Conservation (phyloP, 2,329 filamentous ascomycete species). For the Cercospora citrullina region DNA sequence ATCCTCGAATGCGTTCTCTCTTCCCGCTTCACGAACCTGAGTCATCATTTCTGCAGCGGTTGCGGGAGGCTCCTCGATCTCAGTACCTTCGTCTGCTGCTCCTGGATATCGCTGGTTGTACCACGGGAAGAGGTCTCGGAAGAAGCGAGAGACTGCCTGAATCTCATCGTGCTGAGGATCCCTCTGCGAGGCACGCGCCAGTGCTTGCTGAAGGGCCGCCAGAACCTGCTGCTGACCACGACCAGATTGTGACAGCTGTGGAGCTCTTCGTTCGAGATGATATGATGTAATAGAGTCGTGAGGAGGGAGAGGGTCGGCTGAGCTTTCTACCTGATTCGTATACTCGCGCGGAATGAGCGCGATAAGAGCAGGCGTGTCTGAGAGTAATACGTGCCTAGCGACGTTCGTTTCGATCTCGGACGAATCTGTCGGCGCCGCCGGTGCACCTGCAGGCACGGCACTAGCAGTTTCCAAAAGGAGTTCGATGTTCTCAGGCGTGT, state of each 20-base stretch:
- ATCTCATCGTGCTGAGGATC: slow-evolving; percentile 25
- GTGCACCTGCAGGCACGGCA: slow-evolving; percentile 46
- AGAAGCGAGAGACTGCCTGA: slow-evolving; percentile 33
- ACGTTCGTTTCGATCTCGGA: slow-evolving; percentile 54
- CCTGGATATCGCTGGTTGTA: slow-evolving; percentile 20
- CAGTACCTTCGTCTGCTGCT: not conserved
- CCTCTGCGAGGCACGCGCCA: not conserved
- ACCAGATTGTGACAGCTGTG: not conserved
- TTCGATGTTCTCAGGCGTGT: slow-evolving; percentile 67
- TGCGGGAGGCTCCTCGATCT: slow-evolving; percentile 20
- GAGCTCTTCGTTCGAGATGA: not conserved
- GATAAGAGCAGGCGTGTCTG: slow-evolving; percentile 71
- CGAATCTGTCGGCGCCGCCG: slow-evolving; percentile 44
- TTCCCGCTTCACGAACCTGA: slow-evolving; percentile 32
- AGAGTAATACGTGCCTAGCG: slow-evolving; percentile 75
- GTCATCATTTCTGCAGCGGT: slow-evolving; percentile 34
- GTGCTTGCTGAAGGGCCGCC: not conserved
- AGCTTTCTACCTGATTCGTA: slow-evolving; percentile 65
- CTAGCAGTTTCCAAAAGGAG: slow-evolving; percentile 70
- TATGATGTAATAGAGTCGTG: slow-evolving; percentile 40
- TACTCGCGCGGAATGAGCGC: slow-evolving; percentile 66
- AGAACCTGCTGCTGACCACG: not conserved
- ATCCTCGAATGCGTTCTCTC: slow-evolving; percentile 13
- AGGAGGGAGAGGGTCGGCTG: slow-evolving; percentile 82
- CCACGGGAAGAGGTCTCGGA: slow-evolving; percentile 36